A percentile compares a stretch with the other conserved stretches of the same genome.
Conservation (phyloP, 345 rosid genomes). For the Eucalyptus albens region DNA sequence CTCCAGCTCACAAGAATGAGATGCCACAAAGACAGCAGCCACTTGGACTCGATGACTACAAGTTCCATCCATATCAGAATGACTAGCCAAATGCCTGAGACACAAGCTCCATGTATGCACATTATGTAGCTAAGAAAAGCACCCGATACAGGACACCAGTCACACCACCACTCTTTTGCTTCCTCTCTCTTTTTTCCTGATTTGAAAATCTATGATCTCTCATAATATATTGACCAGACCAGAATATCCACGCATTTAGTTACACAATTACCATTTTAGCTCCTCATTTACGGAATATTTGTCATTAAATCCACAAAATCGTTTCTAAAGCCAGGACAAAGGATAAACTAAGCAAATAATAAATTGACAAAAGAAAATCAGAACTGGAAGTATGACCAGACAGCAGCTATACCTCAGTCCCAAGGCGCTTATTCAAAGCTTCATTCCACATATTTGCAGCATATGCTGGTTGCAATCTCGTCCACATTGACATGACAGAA, state of each 20-base stretch:
- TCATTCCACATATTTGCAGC: constrained; percentile 99
- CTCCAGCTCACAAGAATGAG: background rate
- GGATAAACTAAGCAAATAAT: background rate
- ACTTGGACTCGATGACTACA: background rate
- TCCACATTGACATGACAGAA: constrained; percentile 99
- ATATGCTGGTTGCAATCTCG: constrained; percentile 89
- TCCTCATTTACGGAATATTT: background rate
- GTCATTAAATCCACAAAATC: background rate
- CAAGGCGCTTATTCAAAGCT: constrained; percentile 89
- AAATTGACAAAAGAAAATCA: background rate
- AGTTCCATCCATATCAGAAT: background rate
- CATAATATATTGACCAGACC: background rate
- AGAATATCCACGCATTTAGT: background rate
- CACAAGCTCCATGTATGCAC: background rate
- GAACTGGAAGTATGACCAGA: background rate
- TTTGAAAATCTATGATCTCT: background rate
- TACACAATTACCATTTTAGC: background rate
- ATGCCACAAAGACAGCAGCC: background rate
- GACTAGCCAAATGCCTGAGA: background rate
- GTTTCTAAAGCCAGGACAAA: background rate
- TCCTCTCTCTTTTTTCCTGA: background rate
- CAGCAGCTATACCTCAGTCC: constrained; percentile 57
- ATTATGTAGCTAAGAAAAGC: background rate
- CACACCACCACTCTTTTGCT: background rate
- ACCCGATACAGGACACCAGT: background rate